Percentiles rank a stretch among this genome's conserved stretches.
phyloP scores from a whole-genome alignment of 768 basidiomycete genomes.

The Boletus fagicola region DNA sequence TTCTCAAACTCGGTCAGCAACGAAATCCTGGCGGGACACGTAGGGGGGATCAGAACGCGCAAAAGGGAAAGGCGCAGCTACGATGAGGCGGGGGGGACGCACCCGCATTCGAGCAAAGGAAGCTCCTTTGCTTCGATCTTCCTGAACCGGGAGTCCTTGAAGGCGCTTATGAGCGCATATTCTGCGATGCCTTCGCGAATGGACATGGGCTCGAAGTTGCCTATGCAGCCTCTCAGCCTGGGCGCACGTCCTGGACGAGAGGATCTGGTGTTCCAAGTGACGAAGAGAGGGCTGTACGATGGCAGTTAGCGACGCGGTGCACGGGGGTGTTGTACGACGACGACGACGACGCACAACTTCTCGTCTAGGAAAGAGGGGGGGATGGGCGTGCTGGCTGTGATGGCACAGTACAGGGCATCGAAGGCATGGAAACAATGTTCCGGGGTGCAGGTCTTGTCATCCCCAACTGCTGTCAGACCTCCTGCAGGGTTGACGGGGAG shows the following conservation, averaged over 20 bases:
- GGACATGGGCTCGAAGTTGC: slow-evolving; percentile 78
- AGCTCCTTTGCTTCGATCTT: slow-evolving; percentile 78
- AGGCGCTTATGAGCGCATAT: slow-evolving; percentile 90
- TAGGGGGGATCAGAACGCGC: background rate
- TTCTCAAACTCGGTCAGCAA: slow-evolving; percentile 93
- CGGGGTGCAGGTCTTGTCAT: slow-evolving; percentile 52
- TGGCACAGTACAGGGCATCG: slow-evolving; percentile 76
- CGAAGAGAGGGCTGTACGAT: slow-evolving; percentile 68
- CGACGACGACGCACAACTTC: slow-evolving; percentile 65
- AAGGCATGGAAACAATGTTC: slow-evolving; percentile 84
- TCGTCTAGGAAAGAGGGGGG: slow-evolving; percentile 65
- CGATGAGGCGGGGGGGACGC: slow-evolving; percentile 32
- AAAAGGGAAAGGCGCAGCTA: background rate
- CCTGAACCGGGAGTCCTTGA: slow-evolving; percentile 83
- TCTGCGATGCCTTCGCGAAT: slow-evolving; percentile 78
- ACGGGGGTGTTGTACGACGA: slow-evolving; percentile 22
- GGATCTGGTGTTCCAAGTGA: slow-evolving; percentile 88
- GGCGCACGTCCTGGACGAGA: slow-evolving; percentile 57
- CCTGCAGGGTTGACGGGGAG: slow-evolving; percentile 50
- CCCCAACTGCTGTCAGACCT: slow-evolving; percentile 39
- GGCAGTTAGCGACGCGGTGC: slow-evolving; percentile 5
- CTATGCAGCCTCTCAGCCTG: slow-evolving; percentile 89
- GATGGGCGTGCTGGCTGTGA: slow-evolving; percentile 53
- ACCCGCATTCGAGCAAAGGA: slow-evolving; percentile 83
- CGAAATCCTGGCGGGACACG: slow-evolving; percentile 60